Evolutionary conservation across 1,139 yeast species (phyloP), one percentile per base, ranked within the genome.

Genomic region (Pichia sp.): DNA sequence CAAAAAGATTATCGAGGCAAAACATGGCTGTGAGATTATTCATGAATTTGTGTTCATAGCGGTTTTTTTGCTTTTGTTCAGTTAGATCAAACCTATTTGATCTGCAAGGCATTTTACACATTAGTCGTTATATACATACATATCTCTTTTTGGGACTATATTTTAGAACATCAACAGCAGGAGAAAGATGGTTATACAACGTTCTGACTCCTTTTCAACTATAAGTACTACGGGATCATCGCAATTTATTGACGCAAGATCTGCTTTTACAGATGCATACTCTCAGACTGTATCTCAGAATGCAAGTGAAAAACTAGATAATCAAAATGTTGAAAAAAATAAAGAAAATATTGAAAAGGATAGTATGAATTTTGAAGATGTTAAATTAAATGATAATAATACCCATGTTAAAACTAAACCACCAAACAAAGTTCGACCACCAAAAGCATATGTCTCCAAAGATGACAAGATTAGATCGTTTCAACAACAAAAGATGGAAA

Each of bases 141-240:
- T 22, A 22, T 22, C 25, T 22, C 4, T 22, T 22, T 22, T 4
- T 22, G 25, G 25, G 25, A 22, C 25, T 22, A 22, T 22, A 22
- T 22, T 22, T 22, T 22, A 22, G 25, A 22, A 22, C 25, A 22
- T 27, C 1, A 39, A 28, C 44, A 36, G 16, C 5, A 36, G 22
- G 14, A 36, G 3, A n/a, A 47, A 7, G 2, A 51, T 52, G 54
- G 38, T 42, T 22, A 31, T 52, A 19, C 38, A 45, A 28, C 27
- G 33, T 42, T 52, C 54, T 3, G 36, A 34, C 7, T 52, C 59
- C 3, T 29, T 49, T 4, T 54, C 60, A 2, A 44, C 56, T 3
- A 28, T 56, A 10, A 52, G 54, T n/a, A 54, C 58, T 3, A 30
- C 52, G 13, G 56, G 56, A 11, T 53, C 58, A 36, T 49, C 61